These are phyloP conservation scores for Acanthamoeba castellanii DNA, from an alignment of 208 protist species.

Conservation along the genomic window DNA sequence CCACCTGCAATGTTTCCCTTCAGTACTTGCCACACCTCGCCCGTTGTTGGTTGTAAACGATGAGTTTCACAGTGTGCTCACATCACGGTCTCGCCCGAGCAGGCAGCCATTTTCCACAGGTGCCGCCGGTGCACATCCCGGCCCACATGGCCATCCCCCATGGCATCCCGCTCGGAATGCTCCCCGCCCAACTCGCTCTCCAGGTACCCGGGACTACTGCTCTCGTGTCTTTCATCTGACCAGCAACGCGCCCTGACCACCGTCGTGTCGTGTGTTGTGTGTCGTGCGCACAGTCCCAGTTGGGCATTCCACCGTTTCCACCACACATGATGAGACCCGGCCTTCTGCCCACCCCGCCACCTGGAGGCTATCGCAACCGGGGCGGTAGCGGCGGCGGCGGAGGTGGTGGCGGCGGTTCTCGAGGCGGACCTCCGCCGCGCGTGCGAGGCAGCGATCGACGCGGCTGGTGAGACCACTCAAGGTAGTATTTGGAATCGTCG, in stretches of 20 bases:
- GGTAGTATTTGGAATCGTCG: no score
- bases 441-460: not conserved
- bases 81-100: not conserved
- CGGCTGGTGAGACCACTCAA: not conserved
- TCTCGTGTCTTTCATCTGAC: no score
- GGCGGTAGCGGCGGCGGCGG: not conserved
- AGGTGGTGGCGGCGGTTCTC: not conserved
- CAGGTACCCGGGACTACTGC: not conserved
- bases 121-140: not conserved
- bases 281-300: no score
- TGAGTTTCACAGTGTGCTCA: no score
- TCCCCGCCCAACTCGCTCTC: not conserved
- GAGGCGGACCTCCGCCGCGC: slow-evolving; percentile 7
- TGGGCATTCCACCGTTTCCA: slow-evolving; percentile 1
- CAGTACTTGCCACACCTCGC: not conserved
- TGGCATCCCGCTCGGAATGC: not conserved
- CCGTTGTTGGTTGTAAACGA: not conserved
- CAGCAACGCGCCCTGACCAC: no score
- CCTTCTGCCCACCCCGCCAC: not conserved
- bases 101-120: not conserved
- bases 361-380: not conserved
- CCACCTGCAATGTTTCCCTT: not conserved
- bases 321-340: not conserved
- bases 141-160: not conserved
- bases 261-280: no score